Base-by-base conservation (phyloP, 768 basidiomycete species). In the Glaciozyma antarctica region DNA sequence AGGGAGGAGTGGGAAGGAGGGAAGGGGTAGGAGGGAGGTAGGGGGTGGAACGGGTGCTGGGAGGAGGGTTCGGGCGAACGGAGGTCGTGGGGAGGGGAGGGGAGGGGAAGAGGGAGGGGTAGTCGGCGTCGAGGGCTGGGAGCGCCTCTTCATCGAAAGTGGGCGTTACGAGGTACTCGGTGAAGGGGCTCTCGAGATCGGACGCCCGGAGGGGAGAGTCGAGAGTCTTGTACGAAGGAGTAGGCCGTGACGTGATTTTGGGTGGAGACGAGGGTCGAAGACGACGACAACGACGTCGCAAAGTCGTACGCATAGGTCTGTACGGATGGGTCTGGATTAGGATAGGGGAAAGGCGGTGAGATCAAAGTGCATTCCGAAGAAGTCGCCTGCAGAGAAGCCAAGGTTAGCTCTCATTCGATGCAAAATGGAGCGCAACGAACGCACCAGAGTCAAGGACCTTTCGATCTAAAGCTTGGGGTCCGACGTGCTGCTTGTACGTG, bases 381-480 rank as follows among this genome's bases (percentile, higher is more conserved):
- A 79, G 58, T 78, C 76, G 12, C 75, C 38, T 41, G 21, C 52
- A 34, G 16, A 8, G 54, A 17, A 9, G 54, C n/a, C n/a, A 19
- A 22, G 22, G 7, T 22, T 13, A 32, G 28, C 54, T 30, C 3
- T 30, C 3, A 22, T 9, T 24, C 2, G 24, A 15, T n/a, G n/a
- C 1, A 45, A 30, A 32, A 22, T 26, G 28, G 21, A 59, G 44
- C 3, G 3, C 22, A 2, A 30, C 13, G 49, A n/a, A 38, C 58
- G 58, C 34, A 60, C 61, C 61, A 28, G 41, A 49, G 41, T 62
- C 67, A 65, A 45, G 22, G 28, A 53, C 80, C 78, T 15, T 90
- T 75, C 77, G 88, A 79, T 56, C 78, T 79, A 47, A 78, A 68
- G 26, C 86, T 73, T 12, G 82, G 78, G 43, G 79, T 76, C 45